Base-by-base conservation (phyloP, 2,329 filamentous ascomycete genomes). In the Penicillium sp. region DNA sequence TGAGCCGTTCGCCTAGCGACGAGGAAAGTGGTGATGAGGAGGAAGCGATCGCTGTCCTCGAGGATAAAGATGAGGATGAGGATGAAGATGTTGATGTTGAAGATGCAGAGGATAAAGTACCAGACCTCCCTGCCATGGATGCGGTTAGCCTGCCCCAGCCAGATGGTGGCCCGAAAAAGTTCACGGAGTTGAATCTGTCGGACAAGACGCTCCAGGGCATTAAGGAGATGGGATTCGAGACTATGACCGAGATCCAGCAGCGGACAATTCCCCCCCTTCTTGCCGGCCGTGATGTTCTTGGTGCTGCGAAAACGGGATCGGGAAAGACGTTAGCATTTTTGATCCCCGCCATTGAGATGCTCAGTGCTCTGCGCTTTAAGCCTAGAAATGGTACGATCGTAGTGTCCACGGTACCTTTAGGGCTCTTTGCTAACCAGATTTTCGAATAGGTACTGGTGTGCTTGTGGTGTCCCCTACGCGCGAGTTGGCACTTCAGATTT, bases 321-420 rank as follows among this genome's bases (percentile, higher is more conserved):
- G 95, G 95, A 75, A 99, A 99, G 83, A 99, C 95, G 0, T 80
- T 98, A 64, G 90, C 94, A 3, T 99, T 99, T 80, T 83, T 99
- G 64, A 93, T 98, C 61, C 95, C 95, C 19, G 93, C 93, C 2
- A 85, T 98, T 45, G 95, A 98, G 81, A 96, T 97, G 88, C 85
- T 99, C 64, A 89, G 89, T 74, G 89, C 93, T 17, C 85, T 99
- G 70, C 88, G 90, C 65, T 98, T 97, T 85, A 98, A 98, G 83
- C 94, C 93, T 21, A 85, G 94, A 73, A 97, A 97, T 77, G 94
- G 85, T 72, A 76, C 65, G 71, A 56, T 38, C 35, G n/a, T 38
- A 46, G 6, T 21, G 19, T 21, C 38, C 5, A 5, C 48, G 5
- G 44, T 55, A 5, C 23, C 64, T 44, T 11, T 11, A n/a, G 3